Evolutionary conservation across 768 basidiomycete species (phyloP).

Genomic region (Tulasnella sp.): DNA sequence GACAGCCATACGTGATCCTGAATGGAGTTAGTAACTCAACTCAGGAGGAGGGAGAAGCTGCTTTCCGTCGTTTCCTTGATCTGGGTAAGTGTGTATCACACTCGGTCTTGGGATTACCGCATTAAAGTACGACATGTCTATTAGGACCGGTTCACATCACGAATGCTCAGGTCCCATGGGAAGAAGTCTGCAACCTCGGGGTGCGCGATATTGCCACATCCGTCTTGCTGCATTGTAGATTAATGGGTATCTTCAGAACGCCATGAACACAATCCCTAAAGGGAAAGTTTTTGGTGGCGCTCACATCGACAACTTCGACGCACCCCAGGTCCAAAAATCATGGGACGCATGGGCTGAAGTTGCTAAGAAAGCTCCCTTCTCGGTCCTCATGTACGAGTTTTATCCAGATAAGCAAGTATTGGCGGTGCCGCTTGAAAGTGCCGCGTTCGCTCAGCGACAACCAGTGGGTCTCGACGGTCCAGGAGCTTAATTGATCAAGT

Average conservation of each 20-base stretch:
- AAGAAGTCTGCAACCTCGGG: neutral
- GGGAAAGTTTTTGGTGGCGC: neutral
- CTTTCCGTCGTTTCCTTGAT: constrained; percentile 4
- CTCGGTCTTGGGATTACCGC: neutral
- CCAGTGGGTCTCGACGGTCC: neutral
- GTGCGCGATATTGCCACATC: neutral
- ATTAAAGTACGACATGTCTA: neutral
- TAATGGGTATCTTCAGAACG: neutral
- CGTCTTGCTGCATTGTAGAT: too few relatives aligned
- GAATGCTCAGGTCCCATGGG: neutral
- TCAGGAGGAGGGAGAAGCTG: constrained; percentile 1
- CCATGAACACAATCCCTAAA: neutral
- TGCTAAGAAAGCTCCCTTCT: neutral
- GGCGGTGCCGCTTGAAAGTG: neutral
- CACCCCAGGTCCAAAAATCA: neutral
- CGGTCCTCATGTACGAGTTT: constrained; percentile 14
- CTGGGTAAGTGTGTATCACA: neutral
- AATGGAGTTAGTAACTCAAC: neutral
- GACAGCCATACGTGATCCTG: constrained; percentile 1
- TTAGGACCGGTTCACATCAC: neutral
- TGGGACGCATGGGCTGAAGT: constrained; percentile 7
- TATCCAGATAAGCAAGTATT: constrained; percentile 17
- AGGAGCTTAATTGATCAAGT: neutral
- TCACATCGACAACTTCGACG: neutral
- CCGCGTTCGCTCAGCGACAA: neutral